Percentiles rank a stretch among this genome's conserved stretches.
Evolutionary conservation across 805 yeast species (phyloP).

Genomic region (Wickerhamomyces mucosus): DNA sequence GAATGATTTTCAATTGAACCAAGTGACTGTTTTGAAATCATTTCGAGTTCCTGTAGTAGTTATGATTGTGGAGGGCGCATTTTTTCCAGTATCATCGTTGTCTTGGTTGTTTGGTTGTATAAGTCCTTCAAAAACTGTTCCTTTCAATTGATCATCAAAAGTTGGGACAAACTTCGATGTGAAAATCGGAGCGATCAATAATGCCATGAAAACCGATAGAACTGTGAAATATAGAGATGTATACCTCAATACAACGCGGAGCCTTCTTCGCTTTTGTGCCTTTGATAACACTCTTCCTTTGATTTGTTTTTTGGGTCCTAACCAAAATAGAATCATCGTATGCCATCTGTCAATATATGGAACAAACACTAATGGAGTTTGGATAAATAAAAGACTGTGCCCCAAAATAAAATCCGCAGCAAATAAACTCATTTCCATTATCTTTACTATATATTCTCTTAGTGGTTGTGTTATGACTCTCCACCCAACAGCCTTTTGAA

Average conservation of each 20-base stretch:
- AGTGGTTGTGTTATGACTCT: conserved; percentile 49
- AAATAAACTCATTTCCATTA: conserved; percentile 58
- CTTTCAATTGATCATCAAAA: conserved; percentile 12
- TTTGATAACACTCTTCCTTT: conserved; percentile 27
- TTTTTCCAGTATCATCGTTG: conserved; percentile 57
- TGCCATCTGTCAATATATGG: conserved; percentile 64
- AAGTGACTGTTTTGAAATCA: conserved; percentile 23
- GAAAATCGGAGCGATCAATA: conserved; percentile 41
- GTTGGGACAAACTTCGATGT: conserved; percentile 22
- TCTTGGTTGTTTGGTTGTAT: conserved; percentile 53
- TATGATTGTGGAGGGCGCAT: conserved; percentile 38
- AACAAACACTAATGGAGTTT: conserved; percentile 49
- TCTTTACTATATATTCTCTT: conserved; percentile 54
- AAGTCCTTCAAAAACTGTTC: conserved; percentile 27
- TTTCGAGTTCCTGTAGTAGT: conserved; percentile 28
- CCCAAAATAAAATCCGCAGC: conserved; percentile 54
- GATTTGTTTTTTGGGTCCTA: conserved; percentile 40
- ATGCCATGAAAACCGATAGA: conserved; percentile 27
- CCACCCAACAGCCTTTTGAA: conserved; percentile 53
- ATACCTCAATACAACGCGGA: conserved; percentile 34
- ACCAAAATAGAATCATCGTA: conserved; percentile 59
- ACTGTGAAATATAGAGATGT: conserved; percentile 34
- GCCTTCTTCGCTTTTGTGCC: conserved; percentile 30
- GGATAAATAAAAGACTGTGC: conserved; percentile 47
- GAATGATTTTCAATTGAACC: too few species aligned